Conservation (phyloP, 139 green algal species). For the Chlamydomonas schloesseri region DNA sequence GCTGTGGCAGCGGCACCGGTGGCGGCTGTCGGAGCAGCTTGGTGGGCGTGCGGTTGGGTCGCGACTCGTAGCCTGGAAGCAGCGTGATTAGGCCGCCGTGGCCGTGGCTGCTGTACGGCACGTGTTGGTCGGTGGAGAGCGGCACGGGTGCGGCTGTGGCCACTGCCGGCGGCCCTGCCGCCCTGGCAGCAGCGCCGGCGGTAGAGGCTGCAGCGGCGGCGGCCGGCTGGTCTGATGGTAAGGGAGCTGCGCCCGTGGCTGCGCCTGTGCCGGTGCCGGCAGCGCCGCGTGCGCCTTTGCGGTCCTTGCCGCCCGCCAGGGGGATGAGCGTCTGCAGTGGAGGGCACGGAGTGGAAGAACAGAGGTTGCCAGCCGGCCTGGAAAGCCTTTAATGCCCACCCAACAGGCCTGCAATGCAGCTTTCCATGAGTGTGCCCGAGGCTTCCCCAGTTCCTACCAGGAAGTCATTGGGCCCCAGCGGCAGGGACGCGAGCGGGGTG, state of each 20-base stretch:
- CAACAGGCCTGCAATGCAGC: too few species aligned
- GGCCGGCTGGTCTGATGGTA: background rate
- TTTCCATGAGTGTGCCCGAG: too few species aligned
- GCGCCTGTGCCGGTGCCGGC: background rate
- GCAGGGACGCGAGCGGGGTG: conserved; percentile 16
- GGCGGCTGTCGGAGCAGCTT: conserved; percentile 29
- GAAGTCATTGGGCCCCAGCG: conserved; percentile 6
- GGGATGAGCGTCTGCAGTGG: conserved; percentile 15
- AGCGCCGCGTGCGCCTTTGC: background rate
- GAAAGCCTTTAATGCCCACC: too few species aligned
- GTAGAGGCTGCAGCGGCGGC: background rate
- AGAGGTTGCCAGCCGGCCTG: background rate
- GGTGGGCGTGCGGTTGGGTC: conserved; percentile 66
- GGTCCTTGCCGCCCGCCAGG: conserved; percentile 7
- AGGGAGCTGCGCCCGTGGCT: background rate
- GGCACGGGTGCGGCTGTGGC: background rate
- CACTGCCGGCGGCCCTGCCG: background rate
- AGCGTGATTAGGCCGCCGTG: conserved; percentile 51
- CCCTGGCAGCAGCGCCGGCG: too few species aligned
- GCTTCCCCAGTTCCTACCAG: conserved; percentile 43
- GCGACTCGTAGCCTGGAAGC: conserved; percentile 74
- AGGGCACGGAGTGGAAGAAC: background rate
- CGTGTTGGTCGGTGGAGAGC: background rate
- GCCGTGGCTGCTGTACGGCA: conserved; percentile 9
- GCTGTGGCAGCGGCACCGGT: too few species aligned